These are phyloP conservation scores for Cladosporium velox DNA, from an alignment of 2,329 filamentous ascomycete species.

Conservation along the genomic window DNA sequence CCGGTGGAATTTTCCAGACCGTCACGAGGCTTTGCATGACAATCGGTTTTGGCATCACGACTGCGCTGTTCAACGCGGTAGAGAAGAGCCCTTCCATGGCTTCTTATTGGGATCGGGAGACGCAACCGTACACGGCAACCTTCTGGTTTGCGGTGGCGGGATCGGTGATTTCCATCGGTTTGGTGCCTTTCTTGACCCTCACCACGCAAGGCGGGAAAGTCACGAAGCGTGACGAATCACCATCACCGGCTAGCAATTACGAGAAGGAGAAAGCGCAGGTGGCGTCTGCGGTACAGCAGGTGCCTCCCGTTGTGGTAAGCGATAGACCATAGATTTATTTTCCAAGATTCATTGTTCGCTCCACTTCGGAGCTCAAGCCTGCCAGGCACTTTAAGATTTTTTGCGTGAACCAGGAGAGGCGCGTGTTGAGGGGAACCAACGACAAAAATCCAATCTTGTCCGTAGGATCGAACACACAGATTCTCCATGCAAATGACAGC, in stretches of 20 bases:
- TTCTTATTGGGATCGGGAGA: constrained; percentile 46
- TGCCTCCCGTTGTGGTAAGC: background rate
- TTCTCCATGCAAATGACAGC: too few relatives aligned
- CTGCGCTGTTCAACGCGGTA: constrained; percentile 59
- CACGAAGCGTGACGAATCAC: constrained; percentile 12
- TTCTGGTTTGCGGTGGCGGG: constrained; percentile 54
- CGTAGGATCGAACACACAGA: too few relatives aligned
- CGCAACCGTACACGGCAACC: constrained; percentile 53
- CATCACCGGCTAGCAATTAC: background rate
- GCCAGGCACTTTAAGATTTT: too few relatives aligned
- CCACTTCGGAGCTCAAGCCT: too few relatives aligned
- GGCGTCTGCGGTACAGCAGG: constrained; percentile 35
- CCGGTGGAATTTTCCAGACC: constrained; percentile 69
- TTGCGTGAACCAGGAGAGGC: background rate
- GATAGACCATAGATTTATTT: background rate
- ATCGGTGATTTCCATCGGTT: constrained; percentile 46
- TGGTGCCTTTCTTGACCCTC: constrained; percentile 56
- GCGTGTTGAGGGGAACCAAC: background rate
- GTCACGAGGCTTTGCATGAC: constrained; percentile 62
- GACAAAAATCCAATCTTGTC: too few relatives aligned
- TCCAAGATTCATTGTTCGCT: too few relatives aligned
- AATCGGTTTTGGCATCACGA: constrained; percentile 62
- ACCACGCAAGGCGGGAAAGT: constrained; percentile 53
- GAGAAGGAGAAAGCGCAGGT: constrained; percentile 39
- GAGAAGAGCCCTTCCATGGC: constrained; percentile 35